Evolutionary conservation across 2,329 filamentous ascomycete species (phyloP), one percentile per base, ranked within the genome.

Genomic region (Colletotrichum noveboracense): DNA sequence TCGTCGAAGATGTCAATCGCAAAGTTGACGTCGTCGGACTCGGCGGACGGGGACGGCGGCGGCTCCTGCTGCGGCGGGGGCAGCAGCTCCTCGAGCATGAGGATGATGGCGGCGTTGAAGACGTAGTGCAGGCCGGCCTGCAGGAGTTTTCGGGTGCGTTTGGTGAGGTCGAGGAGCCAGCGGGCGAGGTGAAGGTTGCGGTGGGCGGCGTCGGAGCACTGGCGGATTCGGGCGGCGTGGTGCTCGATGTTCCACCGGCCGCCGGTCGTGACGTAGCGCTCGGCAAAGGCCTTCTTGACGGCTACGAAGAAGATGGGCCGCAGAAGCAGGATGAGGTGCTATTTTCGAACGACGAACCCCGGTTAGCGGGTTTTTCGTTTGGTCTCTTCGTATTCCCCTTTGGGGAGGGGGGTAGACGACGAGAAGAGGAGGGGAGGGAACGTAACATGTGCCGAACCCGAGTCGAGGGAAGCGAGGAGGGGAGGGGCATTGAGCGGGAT

Each of bases 41-140:
- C 83, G 43, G 75, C 79, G 66, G 78, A 80, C 62, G 26, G 75
- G 74, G 36, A 78, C 74, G 21, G 78, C 43, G 32, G 67, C 28
- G 36, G 62, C 62, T 28, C 56, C 7, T 78, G 77, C 13, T 81
- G 77, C 34, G 83, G 81, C 26, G 82, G 80, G 55, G 83, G 83
- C 4, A 88, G 81, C 28, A 89, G 82, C 74, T 86, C 84, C 74
- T 87, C 84, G 69, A 90, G 82, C 70, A 88, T 84, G 36, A 90
- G 82, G 21, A 89, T 83, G 48, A 89, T 83, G 71, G 87, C 86
- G 4, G 88, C 87, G 78, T 88, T 89, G 82, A 90, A 89, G 52
- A 89, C 83, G 77, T 86, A 85, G 80, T 89, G 88, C 66, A 89
- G 81, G 12, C 86, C 86, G 0, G 85, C 83, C 55, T 88, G 84